Evolutionary conservation across 169 alveolate species (phyloP).

Genomic region (Plasmodium knowlesi): DNA sequence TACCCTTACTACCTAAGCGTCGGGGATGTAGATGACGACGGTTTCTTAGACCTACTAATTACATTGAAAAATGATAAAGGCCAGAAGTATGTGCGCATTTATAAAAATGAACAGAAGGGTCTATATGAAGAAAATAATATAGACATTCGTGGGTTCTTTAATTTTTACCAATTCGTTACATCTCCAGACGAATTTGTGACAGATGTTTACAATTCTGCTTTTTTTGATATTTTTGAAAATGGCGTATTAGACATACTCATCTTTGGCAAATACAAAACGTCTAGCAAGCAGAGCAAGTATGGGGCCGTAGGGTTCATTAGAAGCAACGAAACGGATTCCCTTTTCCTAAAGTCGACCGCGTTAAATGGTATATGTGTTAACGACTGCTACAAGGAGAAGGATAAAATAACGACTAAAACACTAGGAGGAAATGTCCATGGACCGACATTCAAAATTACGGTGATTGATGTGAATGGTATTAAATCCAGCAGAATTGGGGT

Average conservation of each 20-base stretch:
- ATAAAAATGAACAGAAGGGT: conserved; percentile 46
- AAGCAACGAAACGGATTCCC: conserved; percentile 76
- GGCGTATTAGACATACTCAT: conserved; percentile 80
- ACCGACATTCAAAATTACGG: conserved; percentile 84
- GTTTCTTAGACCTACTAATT: conserved; percentile 54
- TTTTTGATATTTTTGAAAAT: conserved; percentile 79
- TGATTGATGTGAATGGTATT: conserved; percentile 82
- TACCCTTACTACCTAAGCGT: conserved; percentile 66
- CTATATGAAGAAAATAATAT: conserved; percentile 9
- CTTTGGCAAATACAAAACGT: conserved; percentile 66
- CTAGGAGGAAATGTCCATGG: conserved; percentile 79
- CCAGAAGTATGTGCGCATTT: conserved; percentile 60
- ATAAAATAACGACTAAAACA: conserved; percentile 59
- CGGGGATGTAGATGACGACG: conserved; percentile 73
- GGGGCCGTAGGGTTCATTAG: conserved; percentile 37
- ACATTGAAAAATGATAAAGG: conserved; percentile 64
- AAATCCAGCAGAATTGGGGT: conserved; percentile 79
- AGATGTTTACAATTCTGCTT: conserved; percentile 76
- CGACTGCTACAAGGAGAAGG: conserved; percentile 24
- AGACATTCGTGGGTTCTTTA: conserved; percentile 46
- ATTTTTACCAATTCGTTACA: conserved; percentile 59
- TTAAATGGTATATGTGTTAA: conserved; percentile 76
- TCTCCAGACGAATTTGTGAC: conserved; percentile 23
- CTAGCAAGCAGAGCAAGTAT: conserved; percentile 17
- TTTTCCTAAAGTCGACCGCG: conserved; percentile 77